phyloP scores from a whole-genome alignment of 1,284 basidiomycete species.

The Ceratobasidium sp. region DNA sequence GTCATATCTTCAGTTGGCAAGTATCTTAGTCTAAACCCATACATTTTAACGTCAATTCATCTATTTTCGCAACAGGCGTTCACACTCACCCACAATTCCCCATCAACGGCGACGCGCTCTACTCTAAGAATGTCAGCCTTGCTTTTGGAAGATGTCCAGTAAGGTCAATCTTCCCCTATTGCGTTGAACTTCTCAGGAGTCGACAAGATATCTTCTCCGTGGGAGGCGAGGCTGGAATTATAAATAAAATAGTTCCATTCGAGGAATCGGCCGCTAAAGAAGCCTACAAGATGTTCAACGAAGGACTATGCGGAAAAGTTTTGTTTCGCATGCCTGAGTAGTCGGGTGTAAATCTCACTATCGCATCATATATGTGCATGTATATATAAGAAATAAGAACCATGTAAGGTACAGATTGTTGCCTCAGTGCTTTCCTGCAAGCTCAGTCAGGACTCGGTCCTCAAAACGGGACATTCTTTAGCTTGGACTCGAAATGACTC shows the following conservation, averaged over 20 bases:
- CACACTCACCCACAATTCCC: conserved; percentile 55
- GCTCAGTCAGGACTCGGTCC: too few relatives aligned
- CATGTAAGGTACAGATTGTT: too few relatives aligned
- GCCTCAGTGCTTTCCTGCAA: too few relatives aligned
- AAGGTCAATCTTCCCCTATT: conserved; percentile 80
- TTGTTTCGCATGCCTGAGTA: conserved; percentile 63
- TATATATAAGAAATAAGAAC: not conserved
- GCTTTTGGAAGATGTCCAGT: conserved; percentile 92
- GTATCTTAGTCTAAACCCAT: conserved; percentile 51
- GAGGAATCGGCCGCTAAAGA: conserved; percentile 63
- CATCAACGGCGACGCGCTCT: conserved; percentile 67
- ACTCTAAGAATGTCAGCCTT: conserved; percentile 85
- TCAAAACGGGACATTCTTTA: too few relatives aligned
- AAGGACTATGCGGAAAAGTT: conserved; percentile 78
- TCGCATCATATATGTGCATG: not conserved
- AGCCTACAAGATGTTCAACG: conserved; percentile 75
- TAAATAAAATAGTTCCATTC: conserved; percentile 74
- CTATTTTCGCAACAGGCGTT: conserved; percentile 43
- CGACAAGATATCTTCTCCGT: conserved; percentile 77
- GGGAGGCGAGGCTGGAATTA: conserved; percentile 70
- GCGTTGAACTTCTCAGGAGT: conserved; percentile 77
- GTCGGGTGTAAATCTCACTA: not conserved
- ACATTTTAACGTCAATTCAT: not conserved
- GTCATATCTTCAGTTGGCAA: conserved; percentile 86
- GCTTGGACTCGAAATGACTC: not conserved